Percentiles rank a stretch among this genome's conserved stretches.
Conservation (phyloP, 2,329 filamentous ascomycete genomes). For the Aspergillus eucalypticola region DNA sequence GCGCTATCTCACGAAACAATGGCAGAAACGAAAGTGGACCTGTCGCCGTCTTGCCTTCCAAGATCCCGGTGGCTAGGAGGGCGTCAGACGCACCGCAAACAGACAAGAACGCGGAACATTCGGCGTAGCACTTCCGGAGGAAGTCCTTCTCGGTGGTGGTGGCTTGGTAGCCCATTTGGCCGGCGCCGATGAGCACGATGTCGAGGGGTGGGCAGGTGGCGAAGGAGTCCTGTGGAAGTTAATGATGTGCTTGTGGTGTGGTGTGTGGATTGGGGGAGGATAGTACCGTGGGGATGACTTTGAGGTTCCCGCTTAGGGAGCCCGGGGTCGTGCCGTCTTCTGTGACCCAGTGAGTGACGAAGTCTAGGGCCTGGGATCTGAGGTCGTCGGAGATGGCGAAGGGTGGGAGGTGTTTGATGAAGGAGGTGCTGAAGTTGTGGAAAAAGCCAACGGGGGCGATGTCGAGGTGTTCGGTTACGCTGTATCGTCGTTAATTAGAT, state of each 20-base stretch:
- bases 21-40: neutral
- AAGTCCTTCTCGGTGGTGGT: neutral
- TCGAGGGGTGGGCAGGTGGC: neutral
- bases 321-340: neutral
- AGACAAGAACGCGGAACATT: neutral
- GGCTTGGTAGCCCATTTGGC: neutral
- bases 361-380: neutral
- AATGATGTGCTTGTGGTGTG: neutral
- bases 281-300: neutral
- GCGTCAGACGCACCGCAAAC: neutral
- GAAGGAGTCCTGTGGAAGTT: neutral
- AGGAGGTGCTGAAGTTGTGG: neutral
- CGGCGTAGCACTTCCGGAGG: neutral
- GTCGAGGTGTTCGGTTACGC: slow-evolving; percentile 3
- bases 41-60: neutral
- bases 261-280: too few species aligned
- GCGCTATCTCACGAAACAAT: neutral
- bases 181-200: neutral
- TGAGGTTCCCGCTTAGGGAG: neutral
- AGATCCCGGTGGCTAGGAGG: neutral
- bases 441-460: slow-evolving; percentile 4
- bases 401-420: neutral
- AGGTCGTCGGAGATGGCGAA: neutral
- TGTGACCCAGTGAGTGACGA: slow-evolving; percentile 4
- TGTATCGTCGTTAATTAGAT: neutral